Percentiles rank a stretch among this genome's conserved stretches.
phyloP scores from a whole-genome alignment of 2,329 filamentous ascomycete species.

The Exophiala xenobiotica region DNA sequence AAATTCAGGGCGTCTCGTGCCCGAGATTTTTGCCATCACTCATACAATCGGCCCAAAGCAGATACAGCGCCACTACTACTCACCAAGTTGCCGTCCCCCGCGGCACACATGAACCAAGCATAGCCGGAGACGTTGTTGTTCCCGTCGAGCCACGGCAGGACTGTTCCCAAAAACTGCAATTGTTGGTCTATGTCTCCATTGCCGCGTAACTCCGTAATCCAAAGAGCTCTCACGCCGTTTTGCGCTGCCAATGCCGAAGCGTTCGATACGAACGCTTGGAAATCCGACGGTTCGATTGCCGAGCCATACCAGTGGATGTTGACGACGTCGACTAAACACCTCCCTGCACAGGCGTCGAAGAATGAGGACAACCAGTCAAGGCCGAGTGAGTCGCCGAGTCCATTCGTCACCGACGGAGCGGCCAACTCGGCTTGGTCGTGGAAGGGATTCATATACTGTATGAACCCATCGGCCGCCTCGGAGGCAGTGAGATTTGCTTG shows the following conservation, averaged over 20 bases:
- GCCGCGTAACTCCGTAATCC: constrained; percentile 44
- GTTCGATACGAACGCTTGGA: constrained; percentile 38
- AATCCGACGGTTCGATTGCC: constrained; percentile 32
- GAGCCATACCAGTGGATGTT: constrained; percentile 45
- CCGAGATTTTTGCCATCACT: background rate
- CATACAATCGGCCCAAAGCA: constrained; percentile 9
- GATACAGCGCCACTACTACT: constrained; percentile 18
- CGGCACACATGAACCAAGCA: constrained; percentile 37
- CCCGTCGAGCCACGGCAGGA: constrained; percentile 40
- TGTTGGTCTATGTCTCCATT: constrained; percentile 19
- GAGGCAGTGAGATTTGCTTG: constrained; percentile 39
- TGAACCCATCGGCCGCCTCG: constrained; percentile 39
- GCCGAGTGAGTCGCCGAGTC: constrained; percentile 33
- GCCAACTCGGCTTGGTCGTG: constrained; percentile 38
- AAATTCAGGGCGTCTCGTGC: constrained; percentile 1
- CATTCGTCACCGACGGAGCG: constrained; percentile 41
- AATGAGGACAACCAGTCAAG: constrained; percentile 42
- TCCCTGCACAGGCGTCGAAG: constrained; percentile 36
- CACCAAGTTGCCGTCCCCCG: constrained; percentile 31
- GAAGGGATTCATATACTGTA: constrained; percentile 39
- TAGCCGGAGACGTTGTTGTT: constrained; percentile 40
- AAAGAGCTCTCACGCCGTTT: constrained; percentile 38
- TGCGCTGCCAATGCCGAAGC: constrained; percentile 36
- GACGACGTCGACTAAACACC: constrained; percentile 40
- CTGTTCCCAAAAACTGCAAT: constrained; percentile 37